phyloP scores from a whole-genome alignment of 164 flowering plant species.

The Umbilicus rupestris region DNA sequence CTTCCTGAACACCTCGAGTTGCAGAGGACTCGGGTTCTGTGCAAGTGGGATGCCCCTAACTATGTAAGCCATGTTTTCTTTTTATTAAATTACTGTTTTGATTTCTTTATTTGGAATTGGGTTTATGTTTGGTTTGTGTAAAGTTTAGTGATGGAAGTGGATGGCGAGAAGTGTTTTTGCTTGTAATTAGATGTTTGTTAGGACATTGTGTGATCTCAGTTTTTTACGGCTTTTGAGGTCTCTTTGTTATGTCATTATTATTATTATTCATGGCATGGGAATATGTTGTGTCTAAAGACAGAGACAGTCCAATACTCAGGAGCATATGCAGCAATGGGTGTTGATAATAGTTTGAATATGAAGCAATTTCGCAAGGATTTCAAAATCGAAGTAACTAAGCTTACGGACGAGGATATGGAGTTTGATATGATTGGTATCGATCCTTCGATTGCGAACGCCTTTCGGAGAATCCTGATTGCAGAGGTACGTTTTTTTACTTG shows the following conservation, averaged over 20 bases:
- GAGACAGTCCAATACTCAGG: slow-evolving; percentile 40
- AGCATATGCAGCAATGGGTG: slow-evolving; percentile 29
- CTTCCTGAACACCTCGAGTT: slow-evolving; percentile 4
- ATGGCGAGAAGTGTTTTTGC: too few species aligned
- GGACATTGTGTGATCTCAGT: too few species aligned
- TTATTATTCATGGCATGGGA: too few species aligned
- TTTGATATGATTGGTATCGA: slow-evolving; percentile 93
- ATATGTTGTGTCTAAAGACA: slow-evolving; percentile 13
- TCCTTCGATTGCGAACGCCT: slow-evolving; percentile 81
- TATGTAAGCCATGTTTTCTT: not conserved
- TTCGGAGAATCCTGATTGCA: slow-evolving; percentile 80
- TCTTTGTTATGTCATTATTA: not conserved
- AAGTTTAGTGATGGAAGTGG: too few species aligned
- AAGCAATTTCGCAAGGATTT: slow-evolving; percentile 53
- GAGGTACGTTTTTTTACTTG: slow-evolving; percentile 37
- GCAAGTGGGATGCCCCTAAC: slow-evolving; percentile 1
- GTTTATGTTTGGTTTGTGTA: too few species aligned
- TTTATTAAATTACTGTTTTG: not conserved
- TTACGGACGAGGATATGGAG: slow-evolving; percentile 60
- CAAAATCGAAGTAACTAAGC: slow-evolving; percentile 52
- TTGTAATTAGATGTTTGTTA: too few species aligned
- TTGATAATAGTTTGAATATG: slow-evolving; percentile 59
- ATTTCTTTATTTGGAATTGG: not conserved
- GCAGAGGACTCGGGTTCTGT: not conserved
- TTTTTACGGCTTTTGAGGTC: not conserved